Conservation (phyloP, 2,329 filamentous ascomycete species). For the Monosporascus ibericus region DNA sequence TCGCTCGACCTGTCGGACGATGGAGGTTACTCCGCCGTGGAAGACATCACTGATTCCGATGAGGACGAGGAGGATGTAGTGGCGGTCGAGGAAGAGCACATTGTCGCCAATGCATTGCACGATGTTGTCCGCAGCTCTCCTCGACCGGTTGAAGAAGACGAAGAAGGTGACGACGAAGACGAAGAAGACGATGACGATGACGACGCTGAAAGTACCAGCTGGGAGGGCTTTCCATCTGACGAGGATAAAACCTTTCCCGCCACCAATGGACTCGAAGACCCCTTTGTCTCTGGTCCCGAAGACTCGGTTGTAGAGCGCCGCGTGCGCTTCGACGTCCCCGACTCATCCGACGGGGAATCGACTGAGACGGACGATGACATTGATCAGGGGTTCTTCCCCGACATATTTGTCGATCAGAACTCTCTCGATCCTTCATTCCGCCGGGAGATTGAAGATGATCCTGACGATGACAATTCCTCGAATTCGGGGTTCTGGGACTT, state of each 20-base stretch:
- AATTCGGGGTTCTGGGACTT: slow-evolving; percentile 60
- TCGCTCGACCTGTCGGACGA: slow-evolving; percentile 58
- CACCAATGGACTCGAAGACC: slow-evolving; percentile 29
- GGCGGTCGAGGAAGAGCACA: slow-evolving; percentile 71
- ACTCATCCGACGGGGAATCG: slow-evolving; percentile 60
- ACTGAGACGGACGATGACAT: slow-evolving; percentile 58
- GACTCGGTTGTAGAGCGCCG: slow-evolving; percentile 46
- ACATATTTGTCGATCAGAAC: slow-evolving; percentile 73
- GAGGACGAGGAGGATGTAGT: slow-evolving; percentile 75
- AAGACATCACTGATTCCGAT: slow-evolving; percentile 71
- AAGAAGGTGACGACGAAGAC: slow-evolving; percentile 34
- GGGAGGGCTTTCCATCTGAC: slow-evolving; percentile 49
- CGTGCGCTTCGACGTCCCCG: slow-evolving; percentile 67
- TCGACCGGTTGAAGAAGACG: slow-evolving; percentile 42
- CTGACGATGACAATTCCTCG: slow-evolving; percentile 47
- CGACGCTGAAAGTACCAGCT: slow-evolving; percentile 37
- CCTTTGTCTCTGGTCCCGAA: slow-evolving; percentile 19
- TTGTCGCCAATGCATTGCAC: slow-evolving; percentile 45
- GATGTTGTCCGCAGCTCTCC: slow-evolving; percentile 36
- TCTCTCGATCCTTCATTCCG: slow-evolving; percentile 67
- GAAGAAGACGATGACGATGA: slow-evolving; percentile 32
- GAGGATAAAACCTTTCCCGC: slow-evolving; percentile 32
- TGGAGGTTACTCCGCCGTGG: slow-evolving; percentile 67
- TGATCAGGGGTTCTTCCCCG: slow-evolving; percentile 60
- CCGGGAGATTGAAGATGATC: slow-evolving; percentile 65